Evolutionary conservation across 108 stramenopile genomes (phyloP).

Genomic region (Fistulifera pelliculosa): DNA sequence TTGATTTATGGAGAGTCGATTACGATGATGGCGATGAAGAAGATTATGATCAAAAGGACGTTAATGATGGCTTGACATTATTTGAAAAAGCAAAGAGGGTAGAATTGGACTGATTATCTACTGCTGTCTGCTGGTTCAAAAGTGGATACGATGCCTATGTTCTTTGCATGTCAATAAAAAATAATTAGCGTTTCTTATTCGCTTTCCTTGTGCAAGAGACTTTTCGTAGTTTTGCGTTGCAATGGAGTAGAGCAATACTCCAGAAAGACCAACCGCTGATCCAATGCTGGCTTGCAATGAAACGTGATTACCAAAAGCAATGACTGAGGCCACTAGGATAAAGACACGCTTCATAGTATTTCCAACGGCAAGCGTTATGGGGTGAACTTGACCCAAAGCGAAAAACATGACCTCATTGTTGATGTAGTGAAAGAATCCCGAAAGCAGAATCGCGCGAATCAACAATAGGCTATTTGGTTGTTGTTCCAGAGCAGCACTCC

Average conservation of each 20-base stretch:
- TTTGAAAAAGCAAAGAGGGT: too few relatives aligned
- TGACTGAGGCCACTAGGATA: conserved; percentile 88
- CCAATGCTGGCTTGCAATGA: conserved; percentile 67
- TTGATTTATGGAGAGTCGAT: background rate
- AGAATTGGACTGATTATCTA: too few relatives aligned
- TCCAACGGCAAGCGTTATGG: conserved; percentile 92
- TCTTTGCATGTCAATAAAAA: too few relatives aligned
- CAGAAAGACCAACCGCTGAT: conserved; percentile 69
- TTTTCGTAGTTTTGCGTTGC: conserved; percentile 69
- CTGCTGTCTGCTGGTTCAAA: too few relatives aligned
- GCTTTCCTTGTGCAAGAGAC: too few relatives aligned
- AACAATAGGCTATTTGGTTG: conserved; percentile 22
- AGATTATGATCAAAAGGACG: too few relatives aligned
- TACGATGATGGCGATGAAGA: conserved; percentile 10
- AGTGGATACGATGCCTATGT: too few relatives aligned
- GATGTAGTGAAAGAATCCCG: conserved; percentile 87
- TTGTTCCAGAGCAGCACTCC: conserved; percentile 29
- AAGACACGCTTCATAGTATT: conserved; percentile 93
- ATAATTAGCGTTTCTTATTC: too few relatives aligned
- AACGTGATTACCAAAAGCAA: conserved; percentile 87
- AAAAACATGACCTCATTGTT: conserved; percentile 97
- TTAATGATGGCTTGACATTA: too few relatives aligned
- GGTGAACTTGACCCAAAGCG: conserved; percentile 82
- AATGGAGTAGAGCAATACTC: conserved; percentile 74
- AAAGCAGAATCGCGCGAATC: conserved; percentile 46